Conservation (phyloP, 164 flowering plant species). For the Vitis amurensis region DNA sequence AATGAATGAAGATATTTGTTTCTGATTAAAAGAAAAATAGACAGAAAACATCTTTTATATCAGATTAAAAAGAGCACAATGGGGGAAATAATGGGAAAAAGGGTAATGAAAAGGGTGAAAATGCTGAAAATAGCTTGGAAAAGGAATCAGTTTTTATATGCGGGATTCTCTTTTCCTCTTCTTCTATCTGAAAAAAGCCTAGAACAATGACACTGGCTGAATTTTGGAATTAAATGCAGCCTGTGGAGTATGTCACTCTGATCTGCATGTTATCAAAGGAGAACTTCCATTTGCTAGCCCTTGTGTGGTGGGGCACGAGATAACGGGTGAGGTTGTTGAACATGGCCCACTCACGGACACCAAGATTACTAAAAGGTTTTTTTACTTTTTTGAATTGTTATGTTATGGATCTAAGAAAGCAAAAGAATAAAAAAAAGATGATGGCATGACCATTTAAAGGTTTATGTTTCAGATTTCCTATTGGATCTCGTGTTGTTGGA, state of each 20-base stretch:
- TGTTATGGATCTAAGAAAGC: background rate
- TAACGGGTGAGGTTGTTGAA: constrained; percentile 96
- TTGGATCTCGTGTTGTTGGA: constrained; percentile 91
- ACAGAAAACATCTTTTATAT: no score
- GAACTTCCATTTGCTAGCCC: constrained; percentile 92
- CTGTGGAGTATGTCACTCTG: constrained; percentile 98
- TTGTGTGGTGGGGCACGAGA: constrained; percentile 95
- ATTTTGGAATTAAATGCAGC: constrained; percentile 42
- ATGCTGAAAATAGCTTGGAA: no score
- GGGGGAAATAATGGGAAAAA: no score
- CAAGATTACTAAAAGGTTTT: constrained; percentile 61
- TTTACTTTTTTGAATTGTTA: background rate
- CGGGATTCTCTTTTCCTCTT: no score
- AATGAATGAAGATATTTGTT: no score
- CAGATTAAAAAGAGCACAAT: no score
- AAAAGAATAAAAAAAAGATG: no score
- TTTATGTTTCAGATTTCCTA: constrained; percentile 59
- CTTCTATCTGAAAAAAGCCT: no score
- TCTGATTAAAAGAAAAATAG: no score
- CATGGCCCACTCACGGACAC: constrained; percentile 77
- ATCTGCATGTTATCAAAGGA: constrained; percentile 97
- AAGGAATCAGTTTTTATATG: no score
- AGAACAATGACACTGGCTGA: background rate
- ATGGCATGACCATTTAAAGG: no score
- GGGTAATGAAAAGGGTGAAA: no score